Evolutionary conservation across 345 rosid species (phyloP).

Genomic region (Noccaea bulbosa): DNA sequence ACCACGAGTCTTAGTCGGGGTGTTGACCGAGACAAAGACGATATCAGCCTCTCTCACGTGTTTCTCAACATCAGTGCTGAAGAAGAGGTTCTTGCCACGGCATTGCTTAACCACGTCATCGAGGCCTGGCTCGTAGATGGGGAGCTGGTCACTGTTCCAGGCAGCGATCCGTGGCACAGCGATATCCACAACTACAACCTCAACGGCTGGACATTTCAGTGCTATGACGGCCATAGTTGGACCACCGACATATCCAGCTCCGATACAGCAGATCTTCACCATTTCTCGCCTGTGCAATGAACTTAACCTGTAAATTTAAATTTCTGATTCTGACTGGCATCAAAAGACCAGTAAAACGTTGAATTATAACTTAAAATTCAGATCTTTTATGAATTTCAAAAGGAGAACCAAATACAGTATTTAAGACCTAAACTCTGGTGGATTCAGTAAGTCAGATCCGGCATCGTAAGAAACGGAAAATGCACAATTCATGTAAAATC

Average conservation of each 20-base stretch:
- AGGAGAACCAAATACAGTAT: not conserved
- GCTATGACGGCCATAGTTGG: conserved; percentile 24
- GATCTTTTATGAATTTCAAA: not conserved
- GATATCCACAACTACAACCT: conserved; percentile 17
- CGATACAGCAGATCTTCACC: conserved; percentile 22
- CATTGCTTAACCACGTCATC: conserved; percentile 55
- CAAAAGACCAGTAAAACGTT: not conserved
- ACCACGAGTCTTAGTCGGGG: conserved; percentile 78
- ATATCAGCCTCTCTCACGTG: conserved; percentile 75
- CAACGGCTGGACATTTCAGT: conserved; percentile 11
- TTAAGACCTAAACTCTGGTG: not conserved
- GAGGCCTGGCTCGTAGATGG: conserved; percentile 85
- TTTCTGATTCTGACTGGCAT: not conserved
- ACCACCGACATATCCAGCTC: conserved; percentile 22
- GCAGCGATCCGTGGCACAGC: conserved; percentile 22
- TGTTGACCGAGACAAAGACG: conserved; percentile 77
- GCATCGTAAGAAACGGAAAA: not conserved
- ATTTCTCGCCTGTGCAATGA: not conserved
- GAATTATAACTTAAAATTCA: not conserved
- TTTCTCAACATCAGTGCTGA: conserved; percentile 23
- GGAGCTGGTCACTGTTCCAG: conserved; percentile 70
- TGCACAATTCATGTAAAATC: not conserved
- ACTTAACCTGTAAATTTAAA: not conserved
- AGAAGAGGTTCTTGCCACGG: conserved; percentile 22
- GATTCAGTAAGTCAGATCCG: not conserved